Conservation (phyloP, 148 eudicot genomes). For the Amaranthus cruentus region DNA sequence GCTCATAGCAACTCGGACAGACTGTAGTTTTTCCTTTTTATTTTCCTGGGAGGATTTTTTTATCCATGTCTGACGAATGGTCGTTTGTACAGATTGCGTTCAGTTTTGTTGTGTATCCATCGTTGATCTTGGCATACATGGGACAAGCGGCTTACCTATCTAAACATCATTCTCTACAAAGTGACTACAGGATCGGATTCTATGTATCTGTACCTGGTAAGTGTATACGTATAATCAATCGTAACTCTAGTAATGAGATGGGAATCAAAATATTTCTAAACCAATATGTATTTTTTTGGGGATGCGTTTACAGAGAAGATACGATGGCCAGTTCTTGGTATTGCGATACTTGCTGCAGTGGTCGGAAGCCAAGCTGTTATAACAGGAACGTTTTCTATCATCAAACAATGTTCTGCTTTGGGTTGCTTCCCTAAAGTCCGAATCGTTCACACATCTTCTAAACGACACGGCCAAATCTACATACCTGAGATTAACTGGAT, state of each 20-base stretch:
- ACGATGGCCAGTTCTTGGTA: constrained; percentile 68
- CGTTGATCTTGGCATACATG: constrained; percentile 67
- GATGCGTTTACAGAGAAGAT: constrained; percentile 34
- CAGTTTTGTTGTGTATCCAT: constrained; percentile 69
- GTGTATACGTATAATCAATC: not conserved
- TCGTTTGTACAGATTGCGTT: constrained; percentile 62
- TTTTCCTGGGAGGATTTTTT: not conserved
- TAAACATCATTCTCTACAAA: constrained; percentile 40
- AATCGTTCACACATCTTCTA: constrained; percentile 65
- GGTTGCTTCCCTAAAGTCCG: constrained; percentile 74
- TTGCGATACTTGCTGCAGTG: constrained; percentile 64
- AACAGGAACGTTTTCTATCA: constrained; percentile 59
- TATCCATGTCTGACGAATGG: not conserved
- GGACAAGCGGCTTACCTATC: constrained; percentile 80
- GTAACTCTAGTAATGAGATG: not conserved
- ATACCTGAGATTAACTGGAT: constrained; percentile 73
- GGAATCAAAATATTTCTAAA: not conserved
- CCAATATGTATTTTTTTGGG: not conserved
- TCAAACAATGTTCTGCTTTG: constrained; percentile 56
- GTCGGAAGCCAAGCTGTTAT: constrained; percentile 91
- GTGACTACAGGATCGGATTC: constrained; percentile 36
- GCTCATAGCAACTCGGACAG: not conserved
- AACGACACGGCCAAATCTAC: constrained; percentile 73
- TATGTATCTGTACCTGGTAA: constrained; percentile 35
- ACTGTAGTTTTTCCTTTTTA: not conserved